phyloP scores from a whole-genome alignment of 495 filamentous ascomycete genomes.

The Margaritispora aquatica region DNA sequence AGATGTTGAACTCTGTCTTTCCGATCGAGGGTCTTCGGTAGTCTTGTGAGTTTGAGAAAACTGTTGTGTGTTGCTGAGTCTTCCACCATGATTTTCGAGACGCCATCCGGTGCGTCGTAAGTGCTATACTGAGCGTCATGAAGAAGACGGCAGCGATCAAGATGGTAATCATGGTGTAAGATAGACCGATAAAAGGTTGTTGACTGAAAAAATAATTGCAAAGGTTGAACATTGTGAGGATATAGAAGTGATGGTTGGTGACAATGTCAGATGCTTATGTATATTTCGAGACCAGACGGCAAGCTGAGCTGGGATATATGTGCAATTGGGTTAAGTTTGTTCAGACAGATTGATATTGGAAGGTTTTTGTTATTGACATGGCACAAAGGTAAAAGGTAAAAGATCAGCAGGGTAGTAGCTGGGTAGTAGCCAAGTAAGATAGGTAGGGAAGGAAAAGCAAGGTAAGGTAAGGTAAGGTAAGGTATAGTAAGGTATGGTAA shows the following conservation, averaged over 20 bases:
- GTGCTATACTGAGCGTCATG: neutral
- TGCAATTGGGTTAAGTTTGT: neutral
- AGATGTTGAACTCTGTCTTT: neutral
- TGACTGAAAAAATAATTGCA: neutral
- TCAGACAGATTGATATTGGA: neutral
- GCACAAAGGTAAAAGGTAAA: neutral
- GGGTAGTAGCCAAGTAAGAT: no score
- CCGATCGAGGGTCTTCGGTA: neutral
- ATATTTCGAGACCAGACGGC: neutral
- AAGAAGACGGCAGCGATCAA: neutral
- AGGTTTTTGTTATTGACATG: neutral
- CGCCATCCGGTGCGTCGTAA: neutral
- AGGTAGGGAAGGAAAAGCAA: no score
- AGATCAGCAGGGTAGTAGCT: no score
- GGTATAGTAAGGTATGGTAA: no score
- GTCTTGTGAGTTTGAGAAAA: neutral
- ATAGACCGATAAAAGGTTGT: neutral
- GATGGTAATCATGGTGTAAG: neutral
- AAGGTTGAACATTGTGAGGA: neutral
- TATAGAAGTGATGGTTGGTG: neutral
- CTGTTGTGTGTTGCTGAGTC: neutral
- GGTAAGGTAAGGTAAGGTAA: no score
- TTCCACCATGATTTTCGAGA: neutral
- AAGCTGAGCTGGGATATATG: neutral
- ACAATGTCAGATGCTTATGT: neutral